These are phyloP conservation scores for Carex arenaria DNA, from an alignment of 202 grass and related monocot genomes.

Conservation along the genomic window DNA sequence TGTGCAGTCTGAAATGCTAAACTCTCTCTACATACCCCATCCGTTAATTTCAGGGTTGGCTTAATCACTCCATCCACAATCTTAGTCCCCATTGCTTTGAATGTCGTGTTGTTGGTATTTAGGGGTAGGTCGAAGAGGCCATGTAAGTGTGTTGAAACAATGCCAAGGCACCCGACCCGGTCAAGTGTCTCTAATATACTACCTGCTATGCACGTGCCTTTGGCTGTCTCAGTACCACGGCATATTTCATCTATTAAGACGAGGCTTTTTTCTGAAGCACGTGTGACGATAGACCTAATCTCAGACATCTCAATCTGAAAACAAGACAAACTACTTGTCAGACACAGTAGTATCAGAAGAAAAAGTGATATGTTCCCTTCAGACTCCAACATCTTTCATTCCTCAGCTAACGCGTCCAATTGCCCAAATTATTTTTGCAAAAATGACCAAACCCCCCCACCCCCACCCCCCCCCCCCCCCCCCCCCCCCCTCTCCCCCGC, in stretches of 20 bases:
- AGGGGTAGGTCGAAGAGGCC: slow-evolving; percentile 86
- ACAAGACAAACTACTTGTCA: not conserved
- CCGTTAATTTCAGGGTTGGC: slow-evolving; percentile 73
- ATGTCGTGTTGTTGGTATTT: slow-evolving; percentile 48
- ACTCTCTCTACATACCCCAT: slow-evolving; percentile 86
- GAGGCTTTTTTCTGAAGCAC: slow-evolving; percentile 48
- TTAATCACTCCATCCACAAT: slow-evolving; percentile 46
- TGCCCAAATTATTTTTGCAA: not conserved
- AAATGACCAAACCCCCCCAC: not conserved
- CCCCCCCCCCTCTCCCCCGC: not conserved
- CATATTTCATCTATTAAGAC: slow-evolving; percentile 97
- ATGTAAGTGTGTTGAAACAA: slow-evolving; percentile 88
- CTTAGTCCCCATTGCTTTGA: slow-evolving; percentile 86
- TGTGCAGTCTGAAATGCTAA: slow-evolving; percentile 86
- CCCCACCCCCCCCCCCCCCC: not conserved
- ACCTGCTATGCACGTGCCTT: slow-evolving; percentile 95
- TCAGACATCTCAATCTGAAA: slow-evolving; percentile 26
- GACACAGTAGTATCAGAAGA: not conserved
- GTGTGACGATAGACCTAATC: slow-evolving; percentile 9
- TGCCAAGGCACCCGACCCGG: slow-evolving; percentile 60
- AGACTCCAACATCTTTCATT: not conserved
- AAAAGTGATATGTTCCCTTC: not conserved
- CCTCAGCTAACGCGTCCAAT: not conserved
- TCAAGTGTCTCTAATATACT: slow-evolving; percentile 88
- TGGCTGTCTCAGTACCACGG: slow-evolving; percentile 86